Evolutionary conservation across 73 alveolate species (phyloP).

Genomic region (Paramecium tetraurelia): DNA sequence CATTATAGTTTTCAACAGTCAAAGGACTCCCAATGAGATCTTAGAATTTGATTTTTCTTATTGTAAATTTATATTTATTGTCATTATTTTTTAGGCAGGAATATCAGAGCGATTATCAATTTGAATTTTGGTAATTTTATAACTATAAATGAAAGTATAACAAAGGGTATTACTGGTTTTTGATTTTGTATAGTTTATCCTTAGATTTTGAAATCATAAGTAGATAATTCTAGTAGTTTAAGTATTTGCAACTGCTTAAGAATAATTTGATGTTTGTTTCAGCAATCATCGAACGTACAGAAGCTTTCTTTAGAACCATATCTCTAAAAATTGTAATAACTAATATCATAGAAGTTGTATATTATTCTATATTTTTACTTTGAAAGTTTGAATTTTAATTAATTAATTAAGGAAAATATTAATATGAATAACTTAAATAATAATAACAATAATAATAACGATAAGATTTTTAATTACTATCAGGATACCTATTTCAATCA

Average conservation of each 20-base stretch:
- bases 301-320: constrained; percentile 62
- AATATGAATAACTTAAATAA: background rate
- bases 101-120: too few relatives aligned
- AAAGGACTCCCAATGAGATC: constrained; percentile 96
- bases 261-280: constrained; percentile 92
- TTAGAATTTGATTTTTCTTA: constrained; percentile 91
- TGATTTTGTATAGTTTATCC: constrained; percentile 90
- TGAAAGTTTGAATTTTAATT: background rate
- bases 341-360: background rate
- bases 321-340: background rate
- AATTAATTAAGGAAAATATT: background rate
- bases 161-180: constrained; percentile 94
- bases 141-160: too few relatives aligned
- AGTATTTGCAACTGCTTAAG: constrained; percentile 95
- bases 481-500: background rate
- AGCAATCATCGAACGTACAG: constrained; percentile 87
- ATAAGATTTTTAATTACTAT: background rate
- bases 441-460: background rate
- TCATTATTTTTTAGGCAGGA: too few relatives aligned
- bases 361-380: background rate
- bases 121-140: too few relatives aligned
- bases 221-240: constrained; percentile 88
- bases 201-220: too few relatives aligned
- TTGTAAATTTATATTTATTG: too few relatives aligned
- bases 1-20: constrained; percentile 95